Conservation (phyloP, 495 filamentous ascomycete species). For the Aspergillus baeticus region DNA sequence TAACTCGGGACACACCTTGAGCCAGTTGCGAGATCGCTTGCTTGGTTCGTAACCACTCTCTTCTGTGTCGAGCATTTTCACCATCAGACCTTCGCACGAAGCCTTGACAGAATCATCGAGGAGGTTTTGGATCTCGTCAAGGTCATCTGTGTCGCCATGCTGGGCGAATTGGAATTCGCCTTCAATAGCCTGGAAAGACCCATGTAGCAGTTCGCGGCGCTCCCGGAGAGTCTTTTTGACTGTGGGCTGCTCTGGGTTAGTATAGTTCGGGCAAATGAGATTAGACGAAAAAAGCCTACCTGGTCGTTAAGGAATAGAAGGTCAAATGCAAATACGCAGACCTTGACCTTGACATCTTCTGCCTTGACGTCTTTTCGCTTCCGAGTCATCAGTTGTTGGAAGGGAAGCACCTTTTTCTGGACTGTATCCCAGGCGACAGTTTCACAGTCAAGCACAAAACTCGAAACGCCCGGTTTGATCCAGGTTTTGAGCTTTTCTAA, state of each 20-base stretch:
- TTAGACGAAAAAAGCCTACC: conserved; percentile 39
- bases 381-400: conserved; percentile 96
- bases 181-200: conserved; percentile 72
- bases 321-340: conserved; percentile 97
- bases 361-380: conserved; percentile 96
- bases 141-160: conserved; percentile 78
- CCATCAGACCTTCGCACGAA: conserved; percentile 96
- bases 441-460: conserved; percentile 96
- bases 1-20: conserved; percentile 63
- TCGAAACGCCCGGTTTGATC: conserved; percentile 86
- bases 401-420: conserved; percentile 92
- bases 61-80: conserved; percentile 93
- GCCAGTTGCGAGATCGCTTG: conserved; percentile 94
- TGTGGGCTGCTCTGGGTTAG: conserved; percentile 49
- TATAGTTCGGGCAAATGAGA: conserved; percentile 4
- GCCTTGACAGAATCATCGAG: conserved; percentile 93
- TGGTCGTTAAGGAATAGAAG: conserved; percentile 92
- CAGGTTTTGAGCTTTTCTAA: conserved; percentile 81
- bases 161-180: conserved; percentile 93
- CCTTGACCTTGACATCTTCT: conserved; percentile 96
- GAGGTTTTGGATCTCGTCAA: conserved; percentile 89
- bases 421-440: conserved; percentile 95
- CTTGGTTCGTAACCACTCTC: conserved; percentile 94
- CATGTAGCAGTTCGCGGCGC: conserved; percentile 71
- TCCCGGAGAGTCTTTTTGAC: conserved; percentile 86